These are phyloP conservation scores for Phytopythium montanum DNA, from an alignment of 352 stramenopile genomes.

Conservation along the genomic window DNA sequence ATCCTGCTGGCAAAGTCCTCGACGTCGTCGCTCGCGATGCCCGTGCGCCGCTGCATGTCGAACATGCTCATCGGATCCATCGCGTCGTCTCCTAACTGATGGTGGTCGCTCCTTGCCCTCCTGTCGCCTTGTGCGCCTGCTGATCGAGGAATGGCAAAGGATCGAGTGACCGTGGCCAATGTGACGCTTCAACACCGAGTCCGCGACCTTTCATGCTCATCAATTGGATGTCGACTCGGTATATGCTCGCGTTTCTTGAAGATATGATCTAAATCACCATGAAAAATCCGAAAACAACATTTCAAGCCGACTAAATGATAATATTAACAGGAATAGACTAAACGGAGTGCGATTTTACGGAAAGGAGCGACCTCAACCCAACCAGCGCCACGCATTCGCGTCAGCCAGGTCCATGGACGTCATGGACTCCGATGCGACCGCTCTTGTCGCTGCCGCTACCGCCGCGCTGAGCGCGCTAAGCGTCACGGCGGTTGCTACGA, in stretches of 20 bases:
- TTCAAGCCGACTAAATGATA: too few relatives aligned
- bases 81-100: constrained; percentile 1
- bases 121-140: not conserved
- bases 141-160: not conserved
- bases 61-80: constrained; percentile 63
- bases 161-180: not conserved
- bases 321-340: not conserved
- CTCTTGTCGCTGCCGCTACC: not conserved
- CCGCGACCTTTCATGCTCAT: constrained; percentile 8
- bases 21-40: constrained; percentile 59
- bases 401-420: not conserved
- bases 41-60: constrained; percentile 68
- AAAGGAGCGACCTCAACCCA: too few relatives aligned
- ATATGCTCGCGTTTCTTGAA: too few relatives aligned
- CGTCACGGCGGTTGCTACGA: not conserved
- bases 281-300: too few relatives aligned
- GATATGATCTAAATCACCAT: too few relatives aligned
- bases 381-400: not conserved
- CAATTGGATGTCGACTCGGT: too few relatives aligned
- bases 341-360: too few relatives aligned
- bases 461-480: not conserved
- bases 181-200: not conserved
- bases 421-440: not conserved
- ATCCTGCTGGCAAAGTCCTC: constrained; percentile 70
- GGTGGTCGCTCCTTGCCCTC: not conserved